Evolutionary conservation across 192 early-diverging fungal species (phyloP), one percentile per base, ranked within the genome.

Genomic region (Allomyces javanicus): DNA sequence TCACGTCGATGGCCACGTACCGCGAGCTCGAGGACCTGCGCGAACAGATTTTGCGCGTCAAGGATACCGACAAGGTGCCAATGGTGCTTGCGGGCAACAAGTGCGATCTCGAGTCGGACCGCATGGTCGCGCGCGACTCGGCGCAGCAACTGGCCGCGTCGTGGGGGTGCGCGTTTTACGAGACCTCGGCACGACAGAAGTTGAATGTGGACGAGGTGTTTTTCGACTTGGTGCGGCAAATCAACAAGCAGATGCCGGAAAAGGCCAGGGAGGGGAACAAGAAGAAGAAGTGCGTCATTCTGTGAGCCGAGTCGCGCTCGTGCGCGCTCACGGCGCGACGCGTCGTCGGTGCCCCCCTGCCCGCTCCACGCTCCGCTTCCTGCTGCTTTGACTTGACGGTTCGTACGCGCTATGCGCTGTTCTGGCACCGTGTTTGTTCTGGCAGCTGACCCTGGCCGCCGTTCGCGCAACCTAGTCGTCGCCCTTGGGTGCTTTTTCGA

Each of bases 141-240:
- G 94, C 88, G 23, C 74, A 71, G 64, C 50, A 68, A 25, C 71
- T 92, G 64, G 70, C 80, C 75, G 70, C 87, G 78, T 83, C 80
- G 79, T 69, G 81, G 76, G 61, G 80, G 72, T 71, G 81, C 73
- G 82, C 83, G 0, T 95, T 94, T 70, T 85, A 90, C 65, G 94
- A 97, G 70, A 87, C 91, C 17, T 89, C 86, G 61, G 94, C 94
- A 9, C 76, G 90, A 67, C 83, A 81, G 61, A 89, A 88, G 72
- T 84, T 87, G 67, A 91, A 92, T 62, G 91, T 95, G 4, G 90
- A 93, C 58, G 91, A 95, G 67, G 89, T 91, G 50, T 97, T 97
- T 75, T 89, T 83, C 58, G 89, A 94, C 73, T 78, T 92, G 40
- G 92, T 97, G 62, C 77, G 90, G 58, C 87, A 92, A 68, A 95